Evolutionary conservation across 2,329 filamentous ascomycete genomes (phyloP).

Genomic region (Aurifilum marmelostoma): DNA sequence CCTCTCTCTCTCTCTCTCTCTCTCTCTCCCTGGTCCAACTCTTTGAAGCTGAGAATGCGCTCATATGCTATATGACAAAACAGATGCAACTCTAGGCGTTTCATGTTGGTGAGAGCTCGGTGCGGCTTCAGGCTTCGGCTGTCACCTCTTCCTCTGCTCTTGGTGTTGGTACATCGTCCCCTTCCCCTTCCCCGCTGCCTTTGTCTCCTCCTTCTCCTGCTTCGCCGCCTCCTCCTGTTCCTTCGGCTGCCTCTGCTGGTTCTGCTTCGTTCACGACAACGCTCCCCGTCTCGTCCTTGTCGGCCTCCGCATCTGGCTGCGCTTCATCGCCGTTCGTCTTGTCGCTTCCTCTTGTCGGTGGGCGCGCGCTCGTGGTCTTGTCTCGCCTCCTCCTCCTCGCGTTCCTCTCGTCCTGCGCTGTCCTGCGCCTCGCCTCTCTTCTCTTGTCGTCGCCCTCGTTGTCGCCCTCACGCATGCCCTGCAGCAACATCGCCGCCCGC

Average conservation of each 20-base stretch:
- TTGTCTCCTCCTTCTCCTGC: constrained; percentile 10
- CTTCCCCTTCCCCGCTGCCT: constrained; percentile 7
- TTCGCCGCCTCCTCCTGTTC: constrained; percentile 4
- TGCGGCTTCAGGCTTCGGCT: neutral
- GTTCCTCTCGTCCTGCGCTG: constrained; percentile 77
- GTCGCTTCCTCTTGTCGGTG: constrained; percentile 44
- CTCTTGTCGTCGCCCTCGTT: constrained; percentile 58
- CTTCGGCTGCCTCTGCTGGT: neutral
- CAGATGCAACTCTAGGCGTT: constrained; percentile 11
- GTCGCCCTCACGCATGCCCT: constrained; percentile 74
- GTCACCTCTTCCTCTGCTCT: constrained; percentile 15
- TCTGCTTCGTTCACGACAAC: constrained; percentile 7
- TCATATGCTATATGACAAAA: constrained; percentile 14
- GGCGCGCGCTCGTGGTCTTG: constrained; percentile 49
- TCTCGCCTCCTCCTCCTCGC: constrained; percentile 68
- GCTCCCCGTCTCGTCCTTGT: constrained; percentile 8
- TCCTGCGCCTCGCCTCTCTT: constrained; percentile 66
- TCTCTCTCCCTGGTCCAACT: neutral
- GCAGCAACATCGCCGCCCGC: constrained; percentile 79
- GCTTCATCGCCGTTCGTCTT: constrained; percentile 40
- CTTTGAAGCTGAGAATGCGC: constrained; percentile 19
- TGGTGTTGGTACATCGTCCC: constrained; percentile 22
- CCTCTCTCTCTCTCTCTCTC: neutral
- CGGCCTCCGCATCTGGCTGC: constrained; percentile 11
- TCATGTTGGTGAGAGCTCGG: neutral